Evolutionary conservation across 2,329 filamentous ascomycete genomes (phyloP).

Genomic region (Neofusicoccum umdonicola): DNA sequence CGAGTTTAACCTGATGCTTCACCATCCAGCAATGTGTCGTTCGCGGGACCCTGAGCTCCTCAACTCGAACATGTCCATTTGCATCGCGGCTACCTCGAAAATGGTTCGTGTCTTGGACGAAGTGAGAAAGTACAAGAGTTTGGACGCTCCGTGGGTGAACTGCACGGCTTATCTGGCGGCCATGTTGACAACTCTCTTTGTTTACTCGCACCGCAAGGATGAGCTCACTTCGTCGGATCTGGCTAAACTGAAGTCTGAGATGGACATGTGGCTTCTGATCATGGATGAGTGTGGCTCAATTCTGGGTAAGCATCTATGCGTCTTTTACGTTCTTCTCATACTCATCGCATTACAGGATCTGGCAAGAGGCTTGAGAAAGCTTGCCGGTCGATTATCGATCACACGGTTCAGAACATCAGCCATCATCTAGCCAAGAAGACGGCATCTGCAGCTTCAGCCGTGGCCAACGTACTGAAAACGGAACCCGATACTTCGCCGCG

Average conservation of each 20-base stretch:
- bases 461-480: conserved; percentile 24
- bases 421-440: conserved; percentile 44
- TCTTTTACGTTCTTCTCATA: neutral
- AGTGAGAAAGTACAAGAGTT: conserved; percentile 62
- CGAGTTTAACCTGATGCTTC: conserved; percentile 50
- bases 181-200: conserved; percentile 70
- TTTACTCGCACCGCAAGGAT: conserved; percentile 65
- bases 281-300: conserved; percentile 65
- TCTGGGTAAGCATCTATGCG: conserved; percentile 56
- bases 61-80: conserved; percentile 54
- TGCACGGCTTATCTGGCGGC: conserved; percentile 69
- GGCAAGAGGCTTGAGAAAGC: conserved; percentile 48
- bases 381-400: conserved; percentile 49
- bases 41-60: conserved; percentile 59
- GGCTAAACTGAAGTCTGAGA: conserved; percentile 61
- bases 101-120: conserved; percentile 61
- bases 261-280: conserved; percentile 67
- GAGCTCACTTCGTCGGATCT: conserved; percentile 60
- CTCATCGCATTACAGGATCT: conserved; percentile 38
- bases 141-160: conserved; percentile 79
- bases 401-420: conserved; percentile 48
- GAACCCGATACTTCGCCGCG: conserved; percentile 23
- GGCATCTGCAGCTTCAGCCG: conserved; percentile 44
- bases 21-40: conserved; percentile 53
- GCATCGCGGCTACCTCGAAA: conserved; percentile 63